Evolutionary conservation across 1,284 basidiomycete species (phyloP).

Genomic region (Chalciporus sp.): DNA sequence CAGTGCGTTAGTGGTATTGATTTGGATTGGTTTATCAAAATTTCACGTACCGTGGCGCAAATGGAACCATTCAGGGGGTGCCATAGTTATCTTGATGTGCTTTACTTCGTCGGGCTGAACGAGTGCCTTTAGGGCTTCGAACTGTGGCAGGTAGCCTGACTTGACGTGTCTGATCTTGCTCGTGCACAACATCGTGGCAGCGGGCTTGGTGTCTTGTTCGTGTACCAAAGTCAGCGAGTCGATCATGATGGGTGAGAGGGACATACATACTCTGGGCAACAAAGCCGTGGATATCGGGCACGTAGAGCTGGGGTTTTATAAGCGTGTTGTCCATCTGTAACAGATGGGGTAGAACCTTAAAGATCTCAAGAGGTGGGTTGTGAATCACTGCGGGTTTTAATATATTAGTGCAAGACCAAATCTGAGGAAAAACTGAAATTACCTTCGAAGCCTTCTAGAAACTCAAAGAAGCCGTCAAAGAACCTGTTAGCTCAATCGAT

Average conservation of each 20-base stretch:
- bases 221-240: constrained; percentile 38
- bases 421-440: neutral
- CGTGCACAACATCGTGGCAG: constrained; percentile 52
- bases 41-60: constrained; percentile 58
- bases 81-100: constrained; percentile 74
- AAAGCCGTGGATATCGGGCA: constrained; percentile 57
- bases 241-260: neutral
- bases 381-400: constrained; percentile 20
- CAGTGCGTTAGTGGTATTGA: neutral
- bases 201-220: constrained; percentile 45
- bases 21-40: neutral
- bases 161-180: constrained; percentile 63
- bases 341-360: constrained; percentile 16
- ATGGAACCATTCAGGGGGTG: constrained; percentile 78
- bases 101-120: constrained; percentile 62
- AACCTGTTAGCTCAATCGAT: constrained; percentile 21
- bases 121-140: constrained; percentile 56
- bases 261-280: constrained; percentile 56
- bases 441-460: constrained; percentile 31
- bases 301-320: constrained; percentile 22
- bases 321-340: neutral
- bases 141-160: constrained; percentile 66
- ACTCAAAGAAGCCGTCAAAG: constrained; percentile 31
- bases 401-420: neutral
- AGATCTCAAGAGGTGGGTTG: constrained; percentile 19